Conservation (phyloP, 305 asterid species). For the Fraxinus velutina region DNA sequence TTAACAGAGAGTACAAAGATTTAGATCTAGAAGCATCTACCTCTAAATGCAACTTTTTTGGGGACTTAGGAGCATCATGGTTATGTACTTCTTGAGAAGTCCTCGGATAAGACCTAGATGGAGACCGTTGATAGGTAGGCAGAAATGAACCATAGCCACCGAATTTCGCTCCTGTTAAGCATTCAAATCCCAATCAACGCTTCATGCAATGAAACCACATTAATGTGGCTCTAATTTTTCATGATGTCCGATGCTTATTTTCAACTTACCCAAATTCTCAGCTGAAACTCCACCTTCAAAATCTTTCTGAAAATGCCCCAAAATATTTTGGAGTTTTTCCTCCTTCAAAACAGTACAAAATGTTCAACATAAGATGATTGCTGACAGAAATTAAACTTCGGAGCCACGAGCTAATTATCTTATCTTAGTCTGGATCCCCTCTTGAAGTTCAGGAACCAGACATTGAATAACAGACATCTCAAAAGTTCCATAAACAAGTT, state of each 20-base stretch:
- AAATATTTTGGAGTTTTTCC: conserved; percentile 74
- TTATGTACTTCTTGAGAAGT: conserved; percentile 49
- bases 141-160: conserved; percentile 96
- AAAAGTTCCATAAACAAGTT: background rate
- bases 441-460: conserved; percentile 16
- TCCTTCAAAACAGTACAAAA: conserved; percentile 50
- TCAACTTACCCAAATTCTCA: conserved; percentile 86
- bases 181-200: conserved; percentile 34
- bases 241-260: conserved; percentile 19
- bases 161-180: conserved; percentile 74
- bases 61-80: conserved; percentile 44
- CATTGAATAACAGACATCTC: conserved; percentile 2
- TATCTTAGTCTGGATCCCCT: background rate
- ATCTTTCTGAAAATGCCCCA: conserved; percentile 97
- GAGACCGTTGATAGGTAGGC: conserved; percentile 82
- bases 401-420: background rate
- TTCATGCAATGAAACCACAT: conserved; percentile 11
- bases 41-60: conserved; percentile 32
- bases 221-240: conserved; percentile 1
- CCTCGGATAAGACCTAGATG: conserved; percentile 57
- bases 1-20: background rate
- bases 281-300: conserved; percentile 98
- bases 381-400: background rate
- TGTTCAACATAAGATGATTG: conserved; percentile 20
- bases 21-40: conserved; percentile 38